Evolutionary conservation across 108 stramenopile species (phyloP).

Genomic region (Mediolabrus comicus): DNA sequence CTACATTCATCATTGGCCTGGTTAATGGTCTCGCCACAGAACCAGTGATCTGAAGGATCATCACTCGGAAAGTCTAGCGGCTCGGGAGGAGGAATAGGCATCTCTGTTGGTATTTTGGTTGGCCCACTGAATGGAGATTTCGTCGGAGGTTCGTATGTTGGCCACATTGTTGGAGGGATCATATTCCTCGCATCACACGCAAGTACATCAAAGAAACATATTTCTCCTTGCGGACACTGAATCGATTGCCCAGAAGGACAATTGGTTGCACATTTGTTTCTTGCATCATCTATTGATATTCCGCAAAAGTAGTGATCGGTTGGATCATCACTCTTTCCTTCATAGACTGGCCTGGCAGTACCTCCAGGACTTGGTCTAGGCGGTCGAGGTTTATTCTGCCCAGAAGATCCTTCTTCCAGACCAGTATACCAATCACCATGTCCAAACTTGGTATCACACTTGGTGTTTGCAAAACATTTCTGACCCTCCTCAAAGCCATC

Average conservation of each 20-base stretch:
- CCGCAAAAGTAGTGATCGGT: slow-evolving; percentile 45
- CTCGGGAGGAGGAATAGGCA: slow-evolving; percentile 39
- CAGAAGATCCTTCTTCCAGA: not conserved
- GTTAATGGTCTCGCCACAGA: slow-evolving; percentile 25
- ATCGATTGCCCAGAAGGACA: slow-evolving; percentile 25
- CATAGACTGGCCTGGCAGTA: slow-evolving; percentile 21
- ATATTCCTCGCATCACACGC: slow-evolving; percentile 38
- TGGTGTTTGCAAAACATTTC: slow-evolving; percentile 42
- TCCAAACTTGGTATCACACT: slow-evolving; percentile 33
- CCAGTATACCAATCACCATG: slow-evolving; percentile 18
- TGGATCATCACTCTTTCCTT: slow-evolving; percentile 22
- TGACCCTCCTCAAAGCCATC: slow-evolving; percentile 27
- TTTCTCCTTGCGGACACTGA: slow-evolving; percentile 17
- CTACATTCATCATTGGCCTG: slow-evolving; percentile 24
- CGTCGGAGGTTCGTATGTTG: slow-evolving; percentile 1
- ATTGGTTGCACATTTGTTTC: slow-evolving; percentile 26
- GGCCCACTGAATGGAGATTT: slow-evolving; percentile 4
- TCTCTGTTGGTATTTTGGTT: slow-evolving; percentile 44
- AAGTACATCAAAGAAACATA: slow-evolving; percentile 25
- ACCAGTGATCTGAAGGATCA: slow-evolving; percentile 44
- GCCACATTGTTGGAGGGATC: not conserved
- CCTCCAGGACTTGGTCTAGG: slow-evolving; percentile 32
- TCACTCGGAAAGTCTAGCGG: slow-evolving; percentile 37
- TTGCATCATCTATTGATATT: slow-evolving; percentile 26
- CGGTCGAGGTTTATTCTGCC: not conserved